Evolutionary conservation across 768 basidiomycete species (phyloP).

Genomic region (Amanita rimosa): DNA sequence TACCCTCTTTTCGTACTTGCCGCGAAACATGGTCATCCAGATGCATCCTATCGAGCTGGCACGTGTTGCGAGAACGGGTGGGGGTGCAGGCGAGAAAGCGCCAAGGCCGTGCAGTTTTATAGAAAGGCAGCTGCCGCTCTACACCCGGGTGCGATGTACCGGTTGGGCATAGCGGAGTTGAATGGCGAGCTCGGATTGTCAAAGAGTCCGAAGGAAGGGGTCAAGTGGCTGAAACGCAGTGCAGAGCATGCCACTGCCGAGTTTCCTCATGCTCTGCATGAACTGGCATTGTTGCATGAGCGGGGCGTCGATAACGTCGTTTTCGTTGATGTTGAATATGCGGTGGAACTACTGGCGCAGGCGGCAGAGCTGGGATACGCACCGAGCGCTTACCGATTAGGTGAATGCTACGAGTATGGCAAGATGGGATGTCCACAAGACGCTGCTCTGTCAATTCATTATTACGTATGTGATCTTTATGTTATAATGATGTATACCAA

Average conservation of each 20-base stretch:
- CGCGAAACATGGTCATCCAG: conserved; percentile 94
- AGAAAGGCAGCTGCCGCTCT: conserved; percentile 85
- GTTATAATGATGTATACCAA: background rate
- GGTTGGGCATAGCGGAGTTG: conserved; percentile 90
- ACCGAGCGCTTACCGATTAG: conserved; percentile 88
- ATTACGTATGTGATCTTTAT: conserved; percentile 67
- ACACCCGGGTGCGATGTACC: conserved; percentile 94
- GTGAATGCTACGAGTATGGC: conserved; percentile 99
- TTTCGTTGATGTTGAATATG: conserved; percentile 94
- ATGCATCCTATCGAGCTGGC: conserved; percentile 90
- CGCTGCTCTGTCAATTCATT: conserved; percentile 94
- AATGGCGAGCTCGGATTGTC: conserved; percentile 88
- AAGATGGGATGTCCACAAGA: conserved; percentile 98
- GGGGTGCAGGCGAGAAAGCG: conserved; percentile 89
- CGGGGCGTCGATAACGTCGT: conserved; percentile 97
- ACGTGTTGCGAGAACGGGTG: conserved; percentile 99
- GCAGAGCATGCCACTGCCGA: conserved; percentile 91
- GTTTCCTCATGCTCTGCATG: conserved; percentile 94
- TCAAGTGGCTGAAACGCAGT: conserved; percentile 97
- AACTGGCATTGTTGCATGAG: conserved; percentile 88
- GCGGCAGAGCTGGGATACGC: conserved; percentile 95
- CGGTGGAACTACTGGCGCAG: conserved; percentile 88
- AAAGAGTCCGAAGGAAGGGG: conserved; percentile 88
- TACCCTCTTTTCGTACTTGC: conserved; percentile 94
- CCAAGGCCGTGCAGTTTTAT: conserved; percentile 88